phyloP scores from a whole-genome alignment of 106 monocot species.

The Dendrobium nobile region DNA sequence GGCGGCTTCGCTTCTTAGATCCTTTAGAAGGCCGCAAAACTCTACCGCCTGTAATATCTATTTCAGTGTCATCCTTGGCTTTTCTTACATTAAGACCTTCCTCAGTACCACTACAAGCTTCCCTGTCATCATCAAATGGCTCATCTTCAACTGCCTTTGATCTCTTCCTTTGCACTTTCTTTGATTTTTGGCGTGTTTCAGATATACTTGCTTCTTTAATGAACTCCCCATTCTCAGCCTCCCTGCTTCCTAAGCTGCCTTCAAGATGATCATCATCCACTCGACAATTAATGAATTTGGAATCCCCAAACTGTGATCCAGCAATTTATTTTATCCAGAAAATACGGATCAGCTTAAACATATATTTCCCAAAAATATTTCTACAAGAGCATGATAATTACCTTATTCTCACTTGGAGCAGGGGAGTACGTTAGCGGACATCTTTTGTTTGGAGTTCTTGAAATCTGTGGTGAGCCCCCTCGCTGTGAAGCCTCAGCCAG shows the following conservation, averaged over 20 bases:
- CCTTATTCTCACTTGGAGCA: slow-evolving; percentile 57
- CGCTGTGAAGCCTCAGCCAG: slow-evolving; percentile 82
- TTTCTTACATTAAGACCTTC: slow-evolving; percentile 54
- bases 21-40: slow-evolving; percentile 26
- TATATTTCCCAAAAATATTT: neutral
- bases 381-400: slow-evolving; percentile 1
- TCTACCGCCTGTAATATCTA: slow-evolving; percentile 31
- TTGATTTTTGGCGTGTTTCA: slow-evolving; percentile 35
- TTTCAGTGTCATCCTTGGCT: slow-evolving; percentile 37
- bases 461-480: slow-evolving; percentile 89
- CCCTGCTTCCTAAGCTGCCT: slow-evolving; percentile 88
- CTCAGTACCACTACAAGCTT: slow-evolving; percentile 99
- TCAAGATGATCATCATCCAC: slow-evolving; percentile 49
- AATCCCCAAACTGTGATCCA: slow-evolving; percentile 47
- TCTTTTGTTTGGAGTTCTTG: slow-evolving; percentile 54
- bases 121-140: slow-evolving; percentile 68
- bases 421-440: slow-evolving; percentile 31
- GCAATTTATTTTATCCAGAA: slow-evolving; percentile 26
- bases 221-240: slow-evolving; percentile 93
- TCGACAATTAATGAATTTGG: slow-evolving; percentile 33
- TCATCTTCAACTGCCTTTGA: slow-evolving; percentile 29
- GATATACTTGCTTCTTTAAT: slow-evolving; percentile 21
- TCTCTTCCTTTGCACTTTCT: slow-evolving; percentile 40
- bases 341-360: slow-evolving; percentile 1
- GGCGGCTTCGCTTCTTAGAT: slow-evolving; percentile 52